Conservation (phyloP, 164 flowering plant species). For the Vitis labrusca region DNA sequence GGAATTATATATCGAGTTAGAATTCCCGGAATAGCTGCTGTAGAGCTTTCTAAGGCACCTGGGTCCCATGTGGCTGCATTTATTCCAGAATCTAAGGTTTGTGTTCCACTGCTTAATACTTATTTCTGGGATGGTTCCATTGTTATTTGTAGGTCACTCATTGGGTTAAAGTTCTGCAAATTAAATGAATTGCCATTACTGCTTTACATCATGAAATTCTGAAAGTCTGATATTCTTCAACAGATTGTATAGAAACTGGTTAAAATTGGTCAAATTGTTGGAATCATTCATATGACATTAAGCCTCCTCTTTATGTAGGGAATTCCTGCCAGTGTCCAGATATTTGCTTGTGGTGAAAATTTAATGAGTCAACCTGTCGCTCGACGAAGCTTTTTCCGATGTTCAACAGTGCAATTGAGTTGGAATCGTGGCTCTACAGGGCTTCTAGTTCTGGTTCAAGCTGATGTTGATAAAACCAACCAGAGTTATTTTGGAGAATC, state of each 20-base stretch:
- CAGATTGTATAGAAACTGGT: no score
- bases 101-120: not conserved
- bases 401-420: slow-evolving; percentile 76
- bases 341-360: slow-evolving; percentile 69
- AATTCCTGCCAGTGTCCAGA: slow-evolving; percentile 90
- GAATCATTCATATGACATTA: not conserved
- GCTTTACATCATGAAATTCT: no score
- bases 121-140: not conserved
- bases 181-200: no score
- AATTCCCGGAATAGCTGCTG: slow-evolving; percentile 77
- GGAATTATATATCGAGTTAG: slow-evolving; percentile 66
- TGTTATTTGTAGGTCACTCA: no score
- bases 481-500: slow-evolving; percentile 99
- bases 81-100: slow-evolving; percentile 92
- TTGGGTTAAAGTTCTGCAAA: no score
- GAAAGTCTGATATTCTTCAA: no score
- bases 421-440: slow-evolving; percentile 95
- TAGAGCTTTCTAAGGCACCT: slow-evolving; percentile 78
- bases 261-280: no score
- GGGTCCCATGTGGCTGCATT: slow-evolving; percentile 85
- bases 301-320: slow-evolving; percentile 52
- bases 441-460: slow-evolving; percentile 76
- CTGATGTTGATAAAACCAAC: slow-evolving; percentile 98
- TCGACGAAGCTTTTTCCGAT: slow-evolving; percentile 88
- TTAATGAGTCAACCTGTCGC: slow-evolving; percentile 76